Conservation (phyloP, 2,329 filamentous ascomycete species). For the Cladophialophora exuberans region DNA sequence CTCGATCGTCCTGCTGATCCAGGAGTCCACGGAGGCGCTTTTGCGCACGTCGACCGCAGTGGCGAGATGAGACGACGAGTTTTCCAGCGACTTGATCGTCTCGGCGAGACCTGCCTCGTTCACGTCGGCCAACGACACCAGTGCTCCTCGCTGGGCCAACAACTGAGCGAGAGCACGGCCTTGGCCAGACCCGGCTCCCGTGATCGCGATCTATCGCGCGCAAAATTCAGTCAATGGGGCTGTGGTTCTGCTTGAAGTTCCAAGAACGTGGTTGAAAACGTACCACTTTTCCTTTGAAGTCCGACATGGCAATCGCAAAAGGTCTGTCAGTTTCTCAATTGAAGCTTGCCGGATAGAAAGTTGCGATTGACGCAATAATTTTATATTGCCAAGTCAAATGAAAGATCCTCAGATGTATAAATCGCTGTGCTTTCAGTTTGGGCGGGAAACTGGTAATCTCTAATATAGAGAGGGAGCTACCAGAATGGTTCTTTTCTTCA, state of each 20-base stretch:
- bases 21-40: constrained; percentile 21
- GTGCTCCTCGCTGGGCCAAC: constrained; percentile 50
- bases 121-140: constrained; percentile 55
- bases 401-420: too few relatives aligned
- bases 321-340: not conserved
- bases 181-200: constrained; percentile 48
- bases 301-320: constrained; percentile 7
- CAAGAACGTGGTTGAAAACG: too few relatives aligned
- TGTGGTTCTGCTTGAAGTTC: not conserved
- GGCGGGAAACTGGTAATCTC: too few relatives aligned
- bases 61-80: constrained; percentile 17
- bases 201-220: constrained; percentile 18
- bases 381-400: too few relatives aligned
- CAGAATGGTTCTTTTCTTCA: too few relatives aligned
- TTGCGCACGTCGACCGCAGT: constrained; percentile 24
- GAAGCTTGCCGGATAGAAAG: not conserved
- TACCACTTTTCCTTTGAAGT: constrained; percentile 25
- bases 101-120: constrained; percentile 41
- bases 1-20: constrained; percentile 24
- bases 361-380: not conserved
- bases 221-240: not conserved
- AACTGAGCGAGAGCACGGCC: constrained; percentile 53
- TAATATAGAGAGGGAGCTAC: too few relatives aligned
- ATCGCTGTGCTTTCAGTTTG: too few relatives aligned
- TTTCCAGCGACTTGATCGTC: constrained; percentile 31